Evolutionary conservation across 495 filamentous ascomycete species (phyloP), one percentile per base, ranked within the genome.

Genomic region (Aspergillus nanangensis): DNA sequence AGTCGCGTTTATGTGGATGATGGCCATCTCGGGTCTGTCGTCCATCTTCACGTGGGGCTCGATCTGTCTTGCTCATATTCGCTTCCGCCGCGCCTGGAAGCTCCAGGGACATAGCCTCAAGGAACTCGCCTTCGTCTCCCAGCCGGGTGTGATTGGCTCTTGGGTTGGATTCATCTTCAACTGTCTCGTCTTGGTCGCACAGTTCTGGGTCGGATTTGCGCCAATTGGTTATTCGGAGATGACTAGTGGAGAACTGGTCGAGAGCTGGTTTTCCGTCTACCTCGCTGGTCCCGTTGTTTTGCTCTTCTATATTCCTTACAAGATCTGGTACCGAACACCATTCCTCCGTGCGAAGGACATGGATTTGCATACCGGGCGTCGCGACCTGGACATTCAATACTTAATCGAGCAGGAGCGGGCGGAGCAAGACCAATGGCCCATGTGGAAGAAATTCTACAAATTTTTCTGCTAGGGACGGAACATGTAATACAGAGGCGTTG

Each of bases 41-140:
- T 87, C 86, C 17, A 84, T 96, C 67, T 88, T 96, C 71, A 96
- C 92, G 27, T 96, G 92, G 92, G 84, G 82, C 40, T 90, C 85
- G 32, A 88, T 96, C 62, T 95, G 89, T 57, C 69, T 93, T 0
- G 75, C 80, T 1, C 92, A 97, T 65, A 94, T 97, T 65, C 88
- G 91, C 22, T 97, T 97, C 77, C 90, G 92, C 27, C 66, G 70
- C 2, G 90, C 80, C 8, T 95, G 88, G 90, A 68, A 66, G 13
- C 41, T 73, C 1, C 80, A 88, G 45, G 86, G 86, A 40, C 82
- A 87, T 61, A 70, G 63, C 8, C 66, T 92, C 11, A 67, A 84
- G 27, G 87, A 96, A 48, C 67, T 98, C 11, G 81, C 89, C 2
- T 98, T 90, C 75, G 68, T 58, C 9, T 87, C 87, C 2, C 90